phyloP scores from a whole-genome alignment of 169 alveolate species.

The Eimeria brunetti region DNA sequence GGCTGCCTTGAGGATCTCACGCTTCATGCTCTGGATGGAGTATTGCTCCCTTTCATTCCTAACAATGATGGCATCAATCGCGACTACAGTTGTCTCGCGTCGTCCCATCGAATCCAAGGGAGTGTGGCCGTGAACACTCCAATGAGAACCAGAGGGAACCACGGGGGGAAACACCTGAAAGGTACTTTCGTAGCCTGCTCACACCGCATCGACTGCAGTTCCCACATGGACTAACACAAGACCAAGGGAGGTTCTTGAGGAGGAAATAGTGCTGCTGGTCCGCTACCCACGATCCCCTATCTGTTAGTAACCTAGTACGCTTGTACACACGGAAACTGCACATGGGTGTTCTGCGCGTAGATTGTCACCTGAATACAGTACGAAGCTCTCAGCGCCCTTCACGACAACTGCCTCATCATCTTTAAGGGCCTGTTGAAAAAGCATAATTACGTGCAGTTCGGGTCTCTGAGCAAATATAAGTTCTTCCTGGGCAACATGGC shows the following conservation, averaged over 20 bases:
- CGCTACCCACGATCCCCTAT: background rate
- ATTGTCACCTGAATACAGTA: conserved; percentile 35
- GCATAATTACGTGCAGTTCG: conserved; percentile 52
- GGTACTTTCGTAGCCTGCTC: conserved; percentile 69
- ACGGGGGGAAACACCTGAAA: conserved; percentile 51
- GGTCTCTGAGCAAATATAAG: conserved; percentile 26
- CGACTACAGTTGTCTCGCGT: conserved; percentile 60
- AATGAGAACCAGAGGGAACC: conserved; percentile 22
- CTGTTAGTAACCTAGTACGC: background rate
- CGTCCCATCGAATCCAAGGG: conserved; percentile 73
- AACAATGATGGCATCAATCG: conserved; percentile 54
- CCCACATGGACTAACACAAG: background rate
- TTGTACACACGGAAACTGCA: background rate
- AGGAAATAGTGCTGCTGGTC: background rate
- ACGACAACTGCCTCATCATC: conserved; percentile 60
- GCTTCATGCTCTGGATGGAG: background rate
- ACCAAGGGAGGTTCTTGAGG: background rate
- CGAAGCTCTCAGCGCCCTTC: conserved; percentile 70
- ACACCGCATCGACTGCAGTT: background rate
- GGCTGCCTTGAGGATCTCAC: conserved; percentile 69
- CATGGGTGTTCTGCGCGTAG: background rate
- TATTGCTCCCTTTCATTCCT: conserved; percentile 26
- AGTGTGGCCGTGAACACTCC: conserved; percentile 43
- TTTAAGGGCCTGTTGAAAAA: background rate
- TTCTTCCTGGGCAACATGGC: conserved; percentile 76